Evolutionary conservation across 1,139 yeast species (phyloP), one percentile per base, ranked within the genome.

Genomic region (Saccharomyces hybrid): DNA sequence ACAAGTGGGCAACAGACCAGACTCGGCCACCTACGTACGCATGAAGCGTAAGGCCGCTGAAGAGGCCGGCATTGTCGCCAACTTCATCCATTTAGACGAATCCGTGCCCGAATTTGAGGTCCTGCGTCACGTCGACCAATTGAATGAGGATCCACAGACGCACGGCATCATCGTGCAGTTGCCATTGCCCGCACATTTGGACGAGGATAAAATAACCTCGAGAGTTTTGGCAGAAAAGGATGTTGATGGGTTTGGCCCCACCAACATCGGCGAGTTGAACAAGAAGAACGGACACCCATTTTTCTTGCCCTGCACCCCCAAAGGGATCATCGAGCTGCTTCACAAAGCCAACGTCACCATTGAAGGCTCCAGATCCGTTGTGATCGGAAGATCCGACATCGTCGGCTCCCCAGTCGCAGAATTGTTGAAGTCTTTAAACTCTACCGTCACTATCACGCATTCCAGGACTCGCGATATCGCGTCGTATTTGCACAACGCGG

Each of bases 281-380:
- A 91, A 91, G 74, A 86, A 86, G 63, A 88, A 88, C 55, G 99
- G 99, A 52, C 71, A 79, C 42, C 99, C 99, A 25, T 71, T 74
- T 57, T 93, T 88, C 72, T 77, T 88, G 63, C 99, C 99, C 38
- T 93, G 99, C 74, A 93, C 99, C 48, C 99, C 99, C 55, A 84
- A 88, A 75, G 99, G 99, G 48, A 84, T 91, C 67, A 83, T 93
- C 76, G 86, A 83, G 63, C 78, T 93, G 63, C 78, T 93, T 64
- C 75, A 82, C 58, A 77, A 80, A 61, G 75, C 88, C 51, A 78
- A 81, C 31, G 85, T 90, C 26, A 70, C 75, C 2, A 70, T 89
- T 52, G 75, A 80, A 46, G 99, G 98, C 59, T 79, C 88, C 61
- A 79, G 81, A 62, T 97, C 96, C n/a, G 97, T 91, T 50, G 98